Evolutionary conservation across 208 protist genomes (phyloP).

Genomic region (Tritrichomonas foetus): DNA sequence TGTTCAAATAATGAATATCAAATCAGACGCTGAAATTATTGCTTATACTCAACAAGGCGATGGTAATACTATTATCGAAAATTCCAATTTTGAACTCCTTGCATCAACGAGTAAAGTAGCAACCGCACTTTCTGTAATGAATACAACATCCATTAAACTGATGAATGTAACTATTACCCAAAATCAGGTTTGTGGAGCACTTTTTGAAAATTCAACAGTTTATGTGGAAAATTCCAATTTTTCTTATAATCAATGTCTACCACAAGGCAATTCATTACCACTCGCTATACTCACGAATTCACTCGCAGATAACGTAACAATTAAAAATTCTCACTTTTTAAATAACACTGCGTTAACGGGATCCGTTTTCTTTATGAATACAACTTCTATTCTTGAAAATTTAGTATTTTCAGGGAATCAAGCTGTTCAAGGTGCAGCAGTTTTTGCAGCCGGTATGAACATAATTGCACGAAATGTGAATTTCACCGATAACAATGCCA

Average conservation of each 20-base stretch:
- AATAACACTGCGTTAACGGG: not conserved
- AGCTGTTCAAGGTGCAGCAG: not conserved
- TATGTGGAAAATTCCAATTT: not conserved
- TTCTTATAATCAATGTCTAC: not conserved
- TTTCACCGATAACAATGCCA: not conserved
- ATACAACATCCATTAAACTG: not conserved
- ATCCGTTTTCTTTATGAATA: not conserved
- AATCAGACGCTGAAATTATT: slow-evolving; percentile 13
- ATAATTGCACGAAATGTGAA: not conserved
- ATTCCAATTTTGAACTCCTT: not conserved
- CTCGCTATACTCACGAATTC: not conserved
- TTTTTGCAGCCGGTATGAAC: not conserved
- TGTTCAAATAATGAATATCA: not conserved
- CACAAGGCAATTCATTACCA: slow-evolving; percentile 12
- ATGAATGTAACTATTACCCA: not conserved
- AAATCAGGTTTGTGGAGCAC: not conserved
- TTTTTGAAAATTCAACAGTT: slow-evolving; percentile 1
- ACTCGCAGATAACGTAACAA: not conserved
- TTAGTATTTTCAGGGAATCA: not conserved
- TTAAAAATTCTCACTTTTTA: not conserved
- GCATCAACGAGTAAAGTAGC: not conserved
- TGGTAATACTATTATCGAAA: not conserved
- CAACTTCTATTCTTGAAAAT: not conserved
- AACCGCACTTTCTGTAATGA: not conserved
- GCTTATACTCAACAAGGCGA: not conserved